Base-by-base conservation (phyloP, 495 filamentous ascomycete species). In the Aspergillus indologenus region DNA sequence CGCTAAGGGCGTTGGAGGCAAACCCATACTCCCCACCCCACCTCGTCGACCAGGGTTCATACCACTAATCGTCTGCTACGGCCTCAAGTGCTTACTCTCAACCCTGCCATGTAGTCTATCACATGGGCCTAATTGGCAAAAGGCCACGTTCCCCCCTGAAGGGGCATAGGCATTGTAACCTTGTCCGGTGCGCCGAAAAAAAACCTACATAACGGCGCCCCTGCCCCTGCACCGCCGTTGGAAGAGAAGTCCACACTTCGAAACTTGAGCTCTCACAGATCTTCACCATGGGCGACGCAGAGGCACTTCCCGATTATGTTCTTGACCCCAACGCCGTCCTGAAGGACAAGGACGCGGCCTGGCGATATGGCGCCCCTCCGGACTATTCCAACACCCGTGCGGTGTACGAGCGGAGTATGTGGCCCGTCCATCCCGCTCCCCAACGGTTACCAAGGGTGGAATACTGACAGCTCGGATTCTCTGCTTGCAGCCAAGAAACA, bases 371-470 rank as follows among this genome's bases (percentile, higher is more conserved):
- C 11, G 69, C 63, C 43, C 72, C 81, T 3, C 85, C 85, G 0
- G 80, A 87, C 65, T 88, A 87, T 72, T 74, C 71, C 43, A 83
- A 82, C 53, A 87, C 85, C 0, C 71, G 84, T 15, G 71, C 68
- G 67, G 69, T 77, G 62, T 78, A 79, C 61, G 67, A 66, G 64
- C 54, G 79, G 63, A 77, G 85, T 87, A 69, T 55, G 78, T 73
- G 11, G 34, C 29, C 44, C 53, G 3, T 20, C 22, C 45, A 17
- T 17, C 23, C 40, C 2, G 17, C 21, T 23, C 17, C 20, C 45
- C 12, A 34, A 4, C 19, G 1, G 7, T 17, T 20, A 14, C n/a
- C n/a, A n/a, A n/a, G n/a, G n/a, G n/a, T n/a, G 6, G 17, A 18
- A 22, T 17, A 23, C 51, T 52, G 19, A 52, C 59, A 50, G 45